phyloP scores from a whole-genome alignment of 2,329 filamentous ascomycete genomes.

The Claviceps pazoutovae region DNA sequence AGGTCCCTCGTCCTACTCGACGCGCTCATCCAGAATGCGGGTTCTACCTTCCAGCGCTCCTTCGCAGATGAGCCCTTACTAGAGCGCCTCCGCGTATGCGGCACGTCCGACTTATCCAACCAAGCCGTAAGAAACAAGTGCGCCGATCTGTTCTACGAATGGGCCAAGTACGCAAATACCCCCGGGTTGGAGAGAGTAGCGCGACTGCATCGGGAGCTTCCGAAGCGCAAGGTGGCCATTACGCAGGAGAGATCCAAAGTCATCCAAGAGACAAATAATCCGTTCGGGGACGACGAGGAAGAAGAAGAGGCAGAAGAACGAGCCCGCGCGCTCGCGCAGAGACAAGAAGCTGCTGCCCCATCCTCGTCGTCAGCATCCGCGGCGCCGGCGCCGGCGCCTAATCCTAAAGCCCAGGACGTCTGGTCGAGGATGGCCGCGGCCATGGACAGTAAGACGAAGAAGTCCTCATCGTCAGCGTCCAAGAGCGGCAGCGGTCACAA shows the following conservation, averaged over 20 bases:
- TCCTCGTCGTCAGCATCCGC: not conserved
- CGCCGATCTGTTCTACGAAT: conserved; percentile 71
- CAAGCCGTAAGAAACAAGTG: conserved; percentile 79
- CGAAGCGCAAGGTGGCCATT: conserved; percentile 54
- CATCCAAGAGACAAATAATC: conserved; percentile 64
- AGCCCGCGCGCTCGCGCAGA: conserved; percentile 16
- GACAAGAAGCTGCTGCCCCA: conserved; percentile 10
- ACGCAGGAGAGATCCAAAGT: conserved; percentile 72
- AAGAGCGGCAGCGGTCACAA: conserved; percentile 24
- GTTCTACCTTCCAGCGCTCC: conserved; percentile 67
- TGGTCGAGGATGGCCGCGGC: not conserved
- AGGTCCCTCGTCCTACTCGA: conserved; percentile 81
- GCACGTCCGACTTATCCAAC: conserved; percentile 73
- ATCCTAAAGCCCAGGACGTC: not conserved
- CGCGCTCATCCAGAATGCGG: conserved; percentile 87
- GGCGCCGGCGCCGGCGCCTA: not conserved
- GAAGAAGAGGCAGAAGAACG: conserved; percentile 41
- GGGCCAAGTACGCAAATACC: conserved; percentile 74
- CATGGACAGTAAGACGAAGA: conserved; percentile 20
- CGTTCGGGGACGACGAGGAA: conserved; percentile 54
- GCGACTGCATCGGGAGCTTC: conserved; percentile 57
- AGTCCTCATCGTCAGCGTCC: not conserved
- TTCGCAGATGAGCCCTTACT: conserved; percentile 87
- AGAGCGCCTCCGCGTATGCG: conserved; percentile 78
- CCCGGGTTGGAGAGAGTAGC: conserved; percentile 69